A percentile compares a stretch with the other conserved stretches of the same genome.
These are phyloP conservation scores for Yarrowia yakushimensis DNA, from an alignment of 805 yeast genomes.

Conservation along the genomic window DNA sequence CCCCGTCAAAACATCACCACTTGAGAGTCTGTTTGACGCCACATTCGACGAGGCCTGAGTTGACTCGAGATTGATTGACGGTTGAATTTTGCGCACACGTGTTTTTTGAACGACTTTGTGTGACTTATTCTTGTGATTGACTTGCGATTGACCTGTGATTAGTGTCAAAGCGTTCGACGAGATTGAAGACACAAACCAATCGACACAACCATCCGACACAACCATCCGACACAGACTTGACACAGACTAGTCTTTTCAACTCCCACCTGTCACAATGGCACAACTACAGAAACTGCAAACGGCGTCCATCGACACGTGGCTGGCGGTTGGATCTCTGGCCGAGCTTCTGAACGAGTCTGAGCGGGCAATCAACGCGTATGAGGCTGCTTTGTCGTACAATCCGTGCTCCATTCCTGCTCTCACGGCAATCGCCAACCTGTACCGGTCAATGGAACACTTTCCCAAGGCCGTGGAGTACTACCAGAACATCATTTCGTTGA, in stretches of 20 bases:
- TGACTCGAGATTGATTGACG: too few relatives aligned
- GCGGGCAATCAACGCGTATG: slow-evolving; percentile 83
- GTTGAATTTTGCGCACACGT: too few relatives aligned
- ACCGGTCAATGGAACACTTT: slow-evolving; percentile 84
- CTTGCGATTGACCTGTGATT: too few relatives aligned
- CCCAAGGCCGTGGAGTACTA: slow-evolving; percentile 92
- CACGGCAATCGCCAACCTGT: slow-evolving; percentile 81
- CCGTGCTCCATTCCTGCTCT: slow-evolving; percentile 84
- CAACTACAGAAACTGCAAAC: slow-evolving; percentile 34
- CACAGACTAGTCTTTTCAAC: background rate
- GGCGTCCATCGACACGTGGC: slow-evolving; percentile 62
- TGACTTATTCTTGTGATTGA: too few relatives aligned
- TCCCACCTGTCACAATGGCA: background rate
- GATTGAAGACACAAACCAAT: too few relatives aligned
- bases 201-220: too few relatives aligned
- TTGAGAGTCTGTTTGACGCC: too few relatives aligned
- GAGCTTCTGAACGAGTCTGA: slow-evolving; percentile 86
- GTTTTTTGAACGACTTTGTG: too few relatives aligned
- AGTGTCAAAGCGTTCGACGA: too few relatives aligned
- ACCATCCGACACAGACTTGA: background rate
- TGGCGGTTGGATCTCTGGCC: slow-evolving; percentile 83
- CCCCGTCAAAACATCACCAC: too few relatives aligned
- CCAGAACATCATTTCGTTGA: slow-evolving; percentile 75
- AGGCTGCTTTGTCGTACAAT: slow-evolving; percentile 77
- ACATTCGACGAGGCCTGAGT: too few relatives aligned